Percentiles rank a stretch among this genome's conserved stretches.
Conservation (phyloP, 805 yeast species). For the Saturnispora quitensis region DNA sequence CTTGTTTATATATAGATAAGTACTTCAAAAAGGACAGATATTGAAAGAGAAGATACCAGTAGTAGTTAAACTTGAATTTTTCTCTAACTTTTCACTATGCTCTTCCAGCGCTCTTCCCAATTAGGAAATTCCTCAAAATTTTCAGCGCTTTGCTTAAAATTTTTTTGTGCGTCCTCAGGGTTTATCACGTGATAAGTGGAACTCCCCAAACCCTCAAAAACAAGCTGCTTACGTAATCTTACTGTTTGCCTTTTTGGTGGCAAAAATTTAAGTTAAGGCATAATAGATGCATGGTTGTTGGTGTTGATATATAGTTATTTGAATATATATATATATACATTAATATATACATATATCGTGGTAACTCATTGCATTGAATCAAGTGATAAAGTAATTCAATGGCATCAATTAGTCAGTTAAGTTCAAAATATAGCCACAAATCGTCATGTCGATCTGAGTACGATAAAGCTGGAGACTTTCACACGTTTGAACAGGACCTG, state of each 20-base stretch:
- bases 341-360: not conserved
- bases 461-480: constrained; percentile 6
- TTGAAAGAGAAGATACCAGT: not conserved
- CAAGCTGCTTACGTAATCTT: not conserved
- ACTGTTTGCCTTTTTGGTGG: not conserved
- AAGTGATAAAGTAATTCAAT: constrained; percentile 9
- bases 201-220: not conserved
- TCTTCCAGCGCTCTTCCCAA: not conserved
- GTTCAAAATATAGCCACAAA: constrained; percentile 21
- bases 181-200: not conserved
- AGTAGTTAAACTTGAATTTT: not conserved
- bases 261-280: not conserved
- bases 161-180: constrained; percentile 1
- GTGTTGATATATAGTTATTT: not conserved
- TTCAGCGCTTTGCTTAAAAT: not conserved
- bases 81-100: not conserved
- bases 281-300: not conserved
- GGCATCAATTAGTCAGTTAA: constrained; percentile 25
- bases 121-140: not conserved
- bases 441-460: constrained; percentile 7
- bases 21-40: not conserved
- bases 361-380: not conserved
- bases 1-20: constrained; percentile 4
- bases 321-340: too few relatives aligned
- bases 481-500: constrained; percentile 18